Percentiles rank a stretch among this genome's conserved stretches.
These are phyloP conservation scores for Globisporangium acanthophoron DNA, from an alignment of 352 stramenopile species.

Conservation along the genomic window DNA sequence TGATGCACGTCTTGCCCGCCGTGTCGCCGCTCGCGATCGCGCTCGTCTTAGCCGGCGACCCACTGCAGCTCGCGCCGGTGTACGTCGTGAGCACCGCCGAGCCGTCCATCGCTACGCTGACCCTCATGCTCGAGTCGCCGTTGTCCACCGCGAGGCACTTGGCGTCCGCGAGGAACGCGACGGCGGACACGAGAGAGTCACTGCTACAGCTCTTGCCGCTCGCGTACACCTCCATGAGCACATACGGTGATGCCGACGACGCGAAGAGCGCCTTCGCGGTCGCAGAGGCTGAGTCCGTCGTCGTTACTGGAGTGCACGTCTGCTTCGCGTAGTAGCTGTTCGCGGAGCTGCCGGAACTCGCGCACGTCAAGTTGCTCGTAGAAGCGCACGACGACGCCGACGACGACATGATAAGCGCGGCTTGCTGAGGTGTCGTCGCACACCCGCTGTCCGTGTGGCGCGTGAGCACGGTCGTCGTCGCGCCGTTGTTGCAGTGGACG, in stretches of 20 bases:
- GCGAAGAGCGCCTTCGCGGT: constrained; percentile 10
- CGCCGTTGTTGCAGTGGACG: too few relatives aligned
- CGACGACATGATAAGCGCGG: constrained; percentile 16
- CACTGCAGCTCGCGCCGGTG: constrained; percentile 25
- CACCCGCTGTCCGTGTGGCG: constrained; percentile 25
- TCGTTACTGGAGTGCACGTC: constrained; percentile 7
- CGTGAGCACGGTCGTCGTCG: constrained; percentile 20
- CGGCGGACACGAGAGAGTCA: constrained; percentile 24
- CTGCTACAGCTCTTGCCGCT: constrained; percentile 12
- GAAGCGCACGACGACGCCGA: constrained; percentile 20
- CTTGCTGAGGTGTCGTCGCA: constrained; percentile 17
- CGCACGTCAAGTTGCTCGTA: constrained; percentile 12
- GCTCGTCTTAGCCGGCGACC: constrained; percentile 18
- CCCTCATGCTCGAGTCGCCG: constrained; percentile 29
- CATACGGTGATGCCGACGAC: constrained; percentile 17
- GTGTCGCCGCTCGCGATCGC: constrained; percentile 18
- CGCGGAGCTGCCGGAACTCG: constrained; percentile 1
- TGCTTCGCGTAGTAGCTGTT: constrained; percentile 24
- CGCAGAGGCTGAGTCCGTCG: background rate
- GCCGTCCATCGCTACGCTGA: constrained; percentile 20
- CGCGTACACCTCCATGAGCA: constrained; percentile 34
- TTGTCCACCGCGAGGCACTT: constrained; percentile 40
- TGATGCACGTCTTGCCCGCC: constrained; percentile 22
- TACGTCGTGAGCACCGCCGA: constrained; percentile 30
- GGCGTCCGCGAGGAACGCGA: constrained; percentile 32